phyloP scores from a whole-genome alignment of 1,284 basidiomycete genomes.

The Moesziomyces sp. region DNA sequence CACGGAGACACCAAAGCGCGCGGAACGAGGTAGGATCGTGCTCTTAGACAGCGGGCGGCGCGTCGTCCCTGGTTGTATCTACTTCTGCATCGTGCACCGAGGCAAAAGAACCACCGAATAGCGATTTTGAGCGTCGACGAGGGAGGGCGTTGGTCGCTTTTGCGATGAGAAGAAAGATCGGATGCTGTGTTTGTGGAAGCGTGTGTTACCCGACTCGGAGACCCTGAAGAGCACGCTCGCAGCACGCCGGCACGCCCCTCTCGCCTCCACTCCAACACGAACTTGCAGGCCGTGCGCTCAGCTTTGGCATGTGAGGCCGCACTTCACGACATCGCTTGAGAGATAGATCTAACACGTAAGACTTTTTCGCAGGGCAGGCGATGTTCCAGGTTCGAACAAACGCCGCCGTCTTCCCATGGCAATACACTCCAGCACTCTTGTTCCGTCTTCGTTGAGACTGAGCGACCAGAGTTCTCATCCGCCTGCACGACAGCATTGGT shows the following conservation, averaged over 20 bases:
- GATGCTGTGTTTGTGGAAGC: neutral
- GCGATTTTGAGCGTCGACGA: neutral
- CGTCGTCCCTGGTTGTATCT: neutral
- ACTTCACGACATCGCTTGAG: neutral
- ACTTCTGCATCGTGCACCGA: neutral
- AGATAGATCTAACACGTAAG: too few species aligned
- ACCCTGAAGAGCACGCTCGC: neutral
- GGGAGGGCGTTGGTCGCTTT: too few species aligned
- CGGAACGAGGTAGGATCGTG: neutral
- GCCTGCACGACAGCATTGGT: too few species aligned
- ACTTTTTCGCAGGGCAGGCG: too few species aligned
- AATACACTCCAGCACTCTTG: too few species aligned
- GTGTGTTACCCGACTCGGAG: neutral
- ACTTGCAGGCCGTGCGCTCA: neutral
- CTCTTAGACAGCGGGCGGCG: neutral
- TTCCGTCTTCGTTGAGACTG: too few species aligned
- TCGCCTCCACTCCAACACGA: neutral
- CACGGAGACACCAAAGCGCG: neutral
- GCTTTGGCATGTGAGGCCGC: neutral
- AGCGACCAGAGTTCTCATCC: too few species aligned
- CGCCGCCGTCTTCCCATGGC: too few species aligned
- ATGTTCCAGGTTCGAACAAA: too few species aligned
- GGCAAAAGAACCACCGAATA: neutral
- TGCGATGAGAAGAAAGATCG: neutral
- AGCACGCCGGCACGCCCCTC: neutral